phyloP scores from a whole-genome alignment of 331 rosid species.

The Rosa hybrid region DNA sequence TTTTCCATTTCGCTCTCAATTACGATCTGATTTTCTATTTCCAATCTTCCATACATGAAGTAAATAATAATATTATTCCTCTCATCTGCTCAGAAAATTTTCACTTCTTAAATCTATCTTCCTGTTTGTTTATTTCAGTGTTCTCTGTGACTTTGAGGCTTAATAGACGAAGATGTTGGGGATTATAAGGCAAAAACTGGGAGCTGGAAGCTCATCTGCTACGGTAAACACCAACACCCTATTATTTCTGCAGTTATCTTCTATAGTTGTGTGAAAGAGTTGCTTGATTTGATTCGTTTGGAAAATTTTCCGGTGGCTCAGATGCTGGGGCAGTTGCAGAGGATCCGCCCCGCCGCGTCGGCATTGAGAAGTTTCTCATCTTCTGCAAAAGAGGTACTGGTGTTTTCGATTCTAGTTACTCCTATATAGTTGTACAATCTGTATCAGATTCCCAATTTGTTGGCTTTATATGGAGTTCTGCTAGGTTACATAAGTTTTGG shows the following conservation, averaged over 20 bases:
- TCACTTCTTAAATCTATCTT: not conserved
- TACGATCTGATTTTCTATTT: constrained; percentile 8
- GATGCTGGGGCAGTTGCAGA: constrained; percentile 42
- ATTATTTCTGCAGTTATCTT: not conserved
- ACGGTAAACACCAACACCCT: constrained; percentile 28
- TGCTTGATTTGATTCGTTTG: not conserved
- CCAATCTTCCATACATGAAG: no score
- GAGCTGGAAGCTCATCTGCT: constrained; percentile 43
- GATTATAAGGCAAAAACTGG: constrained; percentile 42
- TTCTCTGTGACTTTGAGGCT: not conserved
- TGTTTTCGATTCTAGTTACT: not conserved
- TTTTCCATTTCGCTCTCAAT: not conserved
- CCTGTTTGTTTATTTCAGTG: not conserved
- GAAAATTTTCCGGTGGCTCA: not conserved
- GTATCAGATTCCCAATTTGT: not conserved
- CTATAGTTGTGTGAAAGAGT: not conserved
- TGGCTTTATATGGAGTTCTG: not conserved
- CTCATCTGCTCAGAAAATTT: not conserved
- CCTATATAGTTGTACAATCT: not conserved
- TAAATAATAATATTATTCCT: not conserved
- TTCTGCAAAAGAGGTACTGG: constrained; percentile 67
- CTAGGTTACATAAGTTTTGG: not conserved
- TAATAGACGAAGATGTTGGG: constrained; percentile 45
- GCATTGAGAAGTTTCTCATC: constrained; percentile 67
- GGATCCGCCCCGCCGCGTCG: constrained; percentile 54